Conservation (phyloP, 176 grass and related monocot genomes). For the Musa itinerans region DNA sequence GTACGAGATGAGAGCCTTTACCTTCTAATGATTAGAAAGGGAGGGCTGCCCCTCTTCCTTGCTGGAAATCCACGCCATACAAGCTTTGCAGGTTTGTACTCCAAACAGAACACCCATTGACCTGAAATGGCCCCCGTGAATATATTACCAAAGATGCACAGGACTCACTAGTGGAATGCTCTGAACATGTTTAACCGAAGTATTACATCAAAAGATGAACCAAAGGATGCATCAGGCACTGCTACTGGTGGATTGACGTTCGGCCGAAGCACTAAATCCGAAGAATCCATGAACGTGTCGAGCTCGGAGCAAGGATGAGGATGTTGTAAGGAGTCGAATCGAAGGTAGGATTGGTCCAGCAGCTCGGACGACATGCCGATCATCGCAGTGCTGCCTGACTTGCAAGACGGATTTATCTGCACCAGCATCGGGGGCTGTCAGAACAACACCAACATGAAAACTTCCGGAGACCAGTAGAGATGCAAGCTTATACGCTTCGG, state of each 20-base stretch:
- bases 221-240: constrained; percentile 19
- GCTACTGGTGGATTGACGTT: constrained; percentile 9
- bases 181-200: not conserved
- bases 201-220: constrained; percentile 51
- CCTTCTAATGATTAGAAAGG: constrained; percentile 63
- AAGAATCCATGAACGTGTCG: constrained; percentile 46
- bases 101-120: constrained; percentile 48
- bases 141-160: not conserved
- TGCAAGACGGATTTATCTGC: constrained; percentile 38
- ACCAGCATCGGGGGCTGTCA: not conserved
- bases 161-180: not conserved
- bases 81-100: constrained; percentile 40
- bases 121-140: constrained; percentile 24
- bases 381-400: constrained; percentile 14
- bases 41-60: constrained; percentile 35
- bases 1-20: constrained; percentile 18
- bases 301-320: constrained; percentile 33
- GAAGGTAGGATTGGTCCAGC: constrained; percentile 48
- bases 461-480: no score
- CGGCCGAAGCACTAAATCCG: constrained; percentile 19
- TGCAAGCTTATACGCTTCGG: no score
- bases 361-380: constrained; percentile 29
- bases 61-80: constrained; percentile 19
- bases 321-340: constrained; percentile 43
- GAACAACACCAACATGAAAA: not conserved